Base-by-base conservation (phyloP, 2,329 filamentous ascomycete species). In the Paecilomyces dactylethromorphus region DNA sequence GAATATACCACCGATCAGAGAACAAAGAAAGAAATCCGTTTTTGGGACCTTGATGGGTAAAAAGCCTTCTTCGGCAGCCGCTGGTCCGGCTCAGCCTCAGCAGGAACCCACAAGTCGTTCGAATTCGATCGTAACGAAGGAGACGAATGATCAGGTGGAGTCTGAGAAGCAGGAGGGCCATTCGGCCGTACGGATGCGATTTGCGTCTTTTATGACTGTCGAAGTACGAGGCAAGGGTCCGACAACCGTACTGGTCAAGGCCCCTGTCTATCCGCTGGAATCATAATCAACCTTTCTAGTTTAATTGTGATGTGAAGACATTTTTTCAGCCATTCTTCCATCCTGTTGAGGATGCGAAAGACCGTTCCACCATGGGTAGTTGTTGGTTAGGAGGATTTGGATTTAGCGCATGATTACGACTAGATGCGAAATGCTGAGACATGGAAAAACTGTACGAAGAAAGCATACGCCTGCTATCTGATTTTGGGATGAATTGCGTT, bases 171-270 rank as follows among this genome's bases (percentile, higher is more conserved):
- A 56, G 59, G 50, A 65, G 56, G 55, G 60, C 45, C 62, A 64
- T 33, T 60, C 66, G 26, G 67, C 69, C 54, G 70, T 75, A 5
- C 87, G 84, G 64, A 85, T 93, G 58, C 85, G 90, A 50, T 89
- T 92, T 71, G 87, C 90, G 1, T 88, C 87, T 4, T 93, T 92
- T 71, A 74, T 92, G 58, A 84, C 83, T 18, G 82, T 92, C 32
- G 89, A 92, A 74, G 89, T 93, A 7, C 80, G 88, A 62, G 88
- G 89, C 22, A 84, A 89, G 56, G 72, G 73, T 2, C 64, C 71
- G 10, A 68, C 69, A 60, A 90, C 90, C 74, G 87, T 92, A 54
- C 76, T 93, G 66, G 78, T 85, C 61, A 91, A 91, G 76, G 87
- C 90, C 21, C 89, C 89, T 13, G 87, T 92, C 32, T 93, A 78